These are phyloP conservation scores for Draba incana DNA, from an alignment of 345 rosid species.

Conservation along the genomic window DNA sequence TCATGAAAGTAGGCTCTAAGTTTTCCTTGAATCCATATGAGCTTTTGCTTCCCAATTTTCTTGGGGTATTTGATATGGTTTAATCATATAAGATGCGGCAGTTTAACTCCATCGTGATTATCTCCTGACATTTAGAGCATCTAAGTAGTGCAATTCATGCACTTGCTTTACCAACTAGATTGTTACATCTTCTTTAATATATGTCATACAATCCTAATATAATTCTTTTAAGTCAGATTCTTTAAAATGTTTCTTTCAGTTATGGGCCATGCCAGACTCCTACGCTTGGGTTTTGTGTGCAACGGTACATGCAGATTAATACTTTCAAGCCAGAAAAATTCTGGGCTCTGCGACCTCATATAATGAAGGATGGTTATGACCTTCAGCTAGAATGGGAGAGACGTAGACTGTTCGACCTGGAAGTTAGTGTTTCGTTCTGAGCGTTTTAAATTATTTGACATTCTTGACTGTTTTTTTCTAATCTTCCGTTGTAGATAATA, in stretches of 20 bases:
- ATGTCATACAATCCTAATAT: too few species aligned
- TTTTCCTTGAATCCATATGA: not conserved
- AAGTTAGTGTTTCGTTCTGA: constrained; percentile 55
- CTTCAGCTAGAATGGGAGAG: constrained; percentile 95
- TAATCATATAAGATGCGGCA: constrained; percentile 4
- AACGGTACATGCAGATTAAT: constrained; percentile 84
- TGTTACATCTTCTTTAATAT: too few species aligned
- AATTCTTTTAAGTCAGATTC: too few species aligned
- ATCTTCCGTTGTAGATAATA: constrained; percentile 10
- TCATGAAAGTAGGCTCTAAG: not conserved
- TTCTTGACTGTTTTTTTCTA: constrained; percentile 26
- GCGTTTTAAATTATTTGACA: constrained; percentile 23
- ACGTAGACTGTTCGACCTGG: constrained; percentile 78
- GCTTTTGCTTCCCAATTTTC: not conserved
- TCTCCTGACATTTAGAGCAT: constrained; percentile 1
- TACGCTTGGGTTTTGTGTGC: constrained; percentile 96
- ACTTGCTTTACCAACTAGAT: not conserved
- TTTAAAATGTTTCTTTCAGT: constrained; percentile 55
- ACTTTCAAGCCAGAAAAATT: constrained; percentile 86
- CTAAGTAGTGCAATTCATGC: not conserved
- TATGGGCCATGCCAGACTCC: constrained; percentile 99
- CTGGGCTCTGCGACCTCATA: constrained; percentile 76
- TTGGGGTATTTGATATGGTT: constrained; percentile 6
- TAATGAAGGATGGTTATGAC: constrained; percentile 69
- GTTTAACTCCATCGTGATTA: not conserved